Evolutionary conservation across 2,329 filamentous ascomycete species (phyloP), one percentile per base, ranked within the genome.

Genomic region (Botrytis aclada): DNA sequence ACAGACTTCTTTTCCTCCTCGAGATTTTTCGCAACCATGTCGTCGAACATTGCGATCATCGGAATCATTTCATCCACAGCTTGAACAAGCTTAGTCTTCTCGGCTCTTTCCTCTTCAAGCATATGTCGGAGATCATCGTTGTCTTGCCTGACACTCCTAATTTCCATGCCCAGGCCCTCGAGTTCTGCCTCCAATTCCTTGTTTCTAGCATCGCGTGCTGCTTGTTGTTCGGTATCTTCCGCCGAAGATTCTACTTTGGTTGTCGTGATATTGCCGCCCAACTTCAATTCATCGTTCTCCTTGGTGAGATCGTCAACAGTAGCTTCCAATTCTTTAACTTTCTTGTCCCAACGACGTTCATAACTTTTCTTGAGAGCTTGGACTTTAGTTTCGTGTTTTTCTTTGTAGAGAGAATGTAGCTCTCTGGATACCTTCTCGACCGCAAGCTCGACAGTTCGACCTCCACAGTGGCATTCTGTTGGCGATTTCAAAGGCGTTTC

Each of bases 301-400:
- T 89, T 88, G 69, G 84, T 84, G 18, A 95, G 86, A 61, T 92
- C 88, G 63, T 90, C 89, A 61, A 97, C 86, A 75, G 89, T 90
- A 29, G 82, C 81, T 82, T 97, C 93, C 4, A 97, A 88, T 78
- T 95, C 93, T 71, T 88, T 89, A 72, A 95, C 89, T 80, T 92
- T 93, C 86, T 97, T 97, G 83, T 97, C 94, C 88, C 94, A 96
- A 71, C 95, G 90, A 64, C 88, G 88, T 82, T 98, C 94, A 83
- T 98, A 92, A 75, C 88, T 91, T 83, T 91, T 91, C 84, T 92
- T 98, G 76, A 99, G 86, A 6, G 95, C 95, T 1, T 93, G 89
- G 62, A 98, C 95, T 85, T 99, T 99, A 75, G 91, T 93, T 84
- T 98, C 95, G 81, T 99, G 96, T 84, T 99, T 99, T 80, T 92